phyloP scores from a whole-genome alignment of 73 alveolate species.

The Paramecium bursaria region DNA sequence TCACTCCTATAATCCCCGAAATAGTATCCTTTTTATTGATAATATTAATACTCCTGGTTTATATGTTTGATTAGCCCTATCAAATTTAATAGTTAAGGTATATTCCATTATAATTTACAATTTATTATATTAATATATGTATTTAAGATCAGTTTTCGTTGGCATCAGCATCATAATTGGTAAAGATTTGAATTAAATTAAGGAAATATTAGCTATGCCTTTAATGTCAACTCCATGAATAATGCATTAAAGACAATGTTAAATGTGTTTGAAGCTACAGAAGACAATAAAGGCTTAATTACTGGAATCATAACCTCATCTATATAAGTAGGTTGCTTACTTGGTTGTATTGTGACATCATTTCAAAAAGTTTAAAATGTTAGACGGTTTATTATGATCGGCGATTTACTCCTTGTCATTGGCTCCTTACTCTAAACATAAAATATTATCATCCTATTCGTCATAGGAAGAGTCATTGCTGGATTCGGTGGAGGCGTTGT shows the following conservation, averaged over 20 bases:
- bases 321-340: slow-evolving; percentile 5
- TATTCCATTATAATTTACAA: slow-evolving; percentile 33
- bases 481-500: slow-evolving; percentile 27
- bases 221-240: slow-evolving; percentile 20
- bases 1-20: slow-evolving; percentile 8
- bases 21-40: background rate
- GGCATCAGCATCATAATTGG: too few relatives aligned
- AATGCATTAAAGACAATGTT: slow-evolving; percentile 3
- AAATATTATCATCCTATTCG: background rate
- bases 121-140: too few relatives aligned
- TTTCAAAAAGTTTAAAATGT: background rate
- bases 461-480: slow-evolving; percentile 22
- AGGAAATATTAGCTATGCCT: slow-evolving; percentile 15
- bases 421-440: background rate
- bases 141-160: too few relatives aligned
- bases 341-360: background rate
- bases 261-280: background rate
- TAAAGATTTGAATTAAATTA: too few relatives aligned
- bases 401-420: background rate
- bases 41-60: slow-evolving; percentile 28
- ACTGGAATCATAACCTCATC: slow-evolving; percentile 31
- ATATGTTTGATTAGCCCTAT: slow-evolving; percentile 37
- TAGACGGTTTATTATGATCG: slow-evolving; percentile 8
- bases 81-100: slow-evolving; percentile 17
- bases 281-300: slow-evolving; percentile 8